Evolutionary conservation across 2,329 filamentous ascomycete species (phyloP), one percentile per base, ranked within the genome.

Genomic region (Berkeleyomyces basicola): DNA sequence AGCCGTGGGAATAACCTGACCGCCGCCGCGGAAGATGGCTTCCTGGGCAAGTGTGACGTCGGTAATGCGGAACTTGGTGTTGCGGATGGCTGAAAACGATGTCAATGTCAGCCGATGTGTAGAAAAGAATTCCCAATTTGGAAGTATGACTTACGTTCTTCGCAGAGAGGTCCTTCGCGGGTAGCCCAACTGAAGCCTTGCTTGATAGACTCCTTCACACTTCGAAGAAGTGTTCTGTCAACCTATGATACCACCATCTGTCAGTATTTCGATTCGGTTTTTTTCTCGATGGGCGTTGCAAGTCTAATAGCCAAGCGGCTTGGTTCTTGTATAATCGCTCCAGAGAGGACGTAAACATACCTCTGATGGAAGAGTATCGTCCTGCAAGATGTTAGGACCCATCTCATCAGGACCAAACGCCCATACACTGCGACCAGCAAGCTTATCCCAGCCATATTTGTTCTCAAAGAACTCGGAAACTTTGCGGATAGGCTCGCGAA

Each of bases 181-280:
- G 91, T 89, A 59, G 90, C 93, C 93, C 93, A 99, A 72, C 87
- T 90, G 74, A 99, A 99, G 40, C 93, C 93, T 74, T 99, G 93
- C 58, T 89, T 86, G 69, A 99, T 90, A 6, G 88, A 92, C 71
- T 99, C 93, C 68, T 90, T 86, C 53, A 96, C 92, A 43, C 85
- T 87, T 68, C 85, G 85, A 40, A 99, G 81, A 23, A 91, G 79
- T 73, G 92, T 95, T 75, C 95, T 93, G 76, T 99, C 91, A 65
- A 97, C 89, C 82, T 85, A 70, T 49, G 55, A 46, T 40, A 37
- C n/a, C 44, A 59, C 67, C 58, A 69, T 65, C 62, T 43, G 57
- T 47, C 60, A 64, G 49, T 59, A 59, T 61, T 36, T 14, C 39
- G 61, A 66, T 61, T 67, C 58, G 16, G 3, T 4, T 14, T 37